Percentiles rank a stretch among this genome's conserved stretches.
These are phyloP conservation scores for Populus trichocarpa DNA, from an alignment of 441 rosid species.

Conservation along the genomic window DNA sequence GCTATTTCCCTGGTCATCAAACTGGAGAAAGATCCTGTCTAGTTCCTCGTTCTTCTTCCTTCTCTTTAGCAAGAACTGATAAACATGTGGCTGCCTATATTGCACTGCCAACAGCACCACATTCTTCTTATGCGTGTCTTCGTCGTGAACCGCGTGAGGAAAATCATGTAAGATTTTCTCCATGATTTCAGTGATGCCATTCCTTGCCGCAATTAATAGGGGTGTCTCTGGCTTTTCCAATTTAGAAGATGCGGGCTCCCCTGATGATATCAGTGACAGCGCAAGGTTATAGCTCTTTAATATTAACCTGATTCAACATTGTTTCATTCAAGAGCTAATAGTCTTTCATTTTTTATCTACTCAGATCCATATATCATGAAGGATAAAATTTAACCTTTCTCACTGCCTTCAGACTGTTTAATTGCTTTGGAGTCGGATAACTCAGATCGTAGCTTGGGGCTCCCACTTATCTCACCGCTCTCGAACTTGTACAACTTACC, in stretches of 20 bases:
- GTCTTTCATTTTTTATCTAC: no score
- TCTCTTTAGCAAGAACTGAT: slow-evolving; percentile 12
- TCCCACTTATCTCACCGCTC: neutral
- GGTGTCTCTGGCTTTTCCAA: neutral
- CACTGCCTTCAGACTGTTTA: neutral
- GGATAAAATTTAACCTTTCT: neutral
- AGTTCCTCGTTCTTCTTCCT: slow-evolving; percentile 9
- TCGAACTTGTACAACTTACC: slow-evolving; percentile 6
- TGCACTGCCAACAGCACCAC: slow-evolving; percentile 9
- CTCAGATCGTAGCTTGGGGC: neutral
- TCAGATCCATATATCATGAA: no score
- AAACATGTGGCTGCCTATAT: slow-evolving; percentile 24
- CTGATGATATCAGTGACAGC: neutral
- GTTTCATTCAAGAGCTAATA: no score
- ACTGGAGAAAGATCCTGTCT: slow-evolving; percentile 23
- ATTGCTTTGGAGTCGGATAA: no score
- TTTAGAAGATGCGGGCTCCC: neutral
- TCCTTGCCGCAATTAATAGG: slow-evolving; percentile 3
- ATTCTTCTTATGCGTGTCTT: neutral
- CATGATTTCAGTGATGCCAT: slow-evolving; percentile 9
- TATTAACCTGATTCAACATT: no score
- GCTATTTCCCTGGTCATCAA: slow-evolving; percentile 38
- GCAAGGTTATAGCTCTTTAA: neutral
- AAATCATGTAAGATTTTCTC: neutral
- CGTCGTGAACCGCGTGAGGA: neutral